A percentile compares a stretch with the other conserved stretches of the same genome.
Evolutionary conservation across 768 basidiomycete genomes (phyloP).

Genomic region (Multifurca ochricompacta): DNA sequence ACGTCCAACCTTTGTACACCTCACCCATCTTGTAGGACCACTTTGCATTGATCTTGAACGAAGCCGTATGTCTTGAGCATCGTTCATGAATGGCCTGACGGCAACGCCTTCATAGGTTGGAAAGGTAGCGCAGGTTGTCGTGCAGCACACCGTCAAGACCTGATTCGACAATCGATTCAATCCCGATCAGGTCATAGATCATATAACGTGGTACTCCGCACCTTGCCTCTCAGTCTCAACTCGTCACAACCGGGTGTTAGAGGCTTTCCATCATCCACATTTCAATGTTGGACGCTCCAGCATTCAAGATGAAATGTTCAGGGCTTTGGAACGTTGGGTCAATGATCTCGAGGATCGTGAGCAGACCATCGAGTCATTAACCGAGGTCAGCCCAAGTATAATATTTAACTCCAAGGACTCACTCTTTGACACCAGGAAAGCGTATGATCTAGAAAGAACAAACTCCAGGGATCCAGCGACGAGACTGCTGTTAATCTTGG

Average conservation of each 20-base stretch:
- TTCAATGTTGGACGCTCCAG: constrained; percentile 45
- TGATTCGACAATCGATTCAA: constrained; percentile 43
- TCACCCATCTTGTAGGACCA: constrained; percentile 42
- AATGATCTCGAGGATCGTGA: constrained; percentile 39
- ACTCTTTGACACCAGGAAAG: background rate
- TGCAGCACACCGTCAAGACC: constrained; percentile 50
- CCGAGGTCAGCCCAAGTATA: constrained; percentile 36
- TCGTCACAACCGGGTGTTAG: constrained; percentile 35
- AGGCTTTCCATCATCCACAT: constrained; percentile 66
- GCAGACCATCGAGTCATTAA: constrained; percentile 41
- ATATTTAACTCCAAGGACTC: background rate
- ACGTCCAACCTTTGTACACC: background rate
- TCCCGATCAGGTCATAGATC: constrained; percentile 38
- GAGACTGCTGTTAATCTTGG: constrained; percentile 2
- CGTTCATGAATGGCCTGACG: background rate
- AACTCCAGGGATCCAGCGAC: constrained; percentile 4
- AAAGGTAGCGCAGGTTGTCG: constrained; percentile 60
- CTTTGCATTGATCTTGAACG: constrained; percentile 63
- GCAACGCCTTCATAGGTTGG: constrained; percentile 35
- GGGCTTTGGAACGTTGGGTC: constrained; percentile 47
- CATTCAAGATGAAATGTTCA: constrained; percentile 56
- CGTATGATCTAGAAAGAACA: constrained; percentile 11
- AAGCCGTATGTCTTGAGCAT: constrained; percentile 32
- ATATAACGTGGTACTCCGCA: constrained; percentile 27
- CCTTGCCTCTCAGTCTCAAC: background rate